These are phyloP conservation scores for Syncephalis fuscata DNA, from an alignment of 371 early-diverging fungal genomes.

Conservation along the genomic window DNA sequence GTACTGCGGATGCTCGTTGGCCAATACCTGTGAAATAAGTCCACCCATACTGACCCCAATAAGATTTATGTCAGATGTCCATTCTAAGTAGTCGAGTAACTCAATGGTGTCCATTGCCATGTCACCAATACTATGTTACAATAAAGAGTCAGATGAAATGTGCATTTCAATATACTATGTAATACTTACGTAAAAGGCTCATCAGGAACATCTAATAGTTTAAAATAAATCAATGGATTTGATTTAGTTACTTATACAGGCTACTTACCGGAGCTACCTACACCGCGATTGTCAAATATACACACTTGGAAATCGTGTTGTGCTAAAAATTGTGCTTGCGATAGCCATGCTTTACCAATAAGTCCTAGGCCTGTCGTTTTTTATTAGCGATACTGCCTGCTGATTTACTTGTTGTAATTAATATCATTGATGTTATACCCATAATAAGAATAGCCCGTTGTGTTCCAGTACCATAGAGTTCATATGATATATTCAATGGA, in stretches of 20 bases:
- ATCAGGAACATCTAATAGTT: not conserved
- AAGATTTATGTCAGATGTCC: constrained; percentile 38
- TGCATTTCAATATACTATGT: constrained; percentile 15
- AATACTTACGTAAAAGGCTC: not conserved
- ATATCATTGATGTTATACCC: too few relatives aligned
- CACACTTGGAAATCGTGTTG: constrained; percentile 40
- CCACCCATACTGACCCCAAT: constrained; percentile 69
- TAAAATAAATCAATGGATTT: not conserved
- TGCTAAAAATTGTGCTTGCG: constrained; percentile 36
- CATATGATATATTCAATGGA: too few relatives aligned
- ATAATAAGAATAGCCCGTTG: too few relatives aligned
- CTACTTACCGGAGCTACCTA: constrained; percentile 19
- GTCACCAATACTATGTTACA: constrained; percentile 25
- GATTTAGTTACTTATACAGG: not conserved
- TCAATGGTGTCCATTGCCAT: constrained; percentile 49
- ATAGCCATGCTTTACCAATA: constrained; percentile 3
- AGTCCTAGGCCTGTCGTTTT: constrained; percentile 38
- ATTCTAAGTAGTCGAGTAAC: constrained; percentile 40
- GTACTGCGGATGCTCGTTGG: constrained; percentile 13
- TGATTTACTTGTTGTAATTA: too few relatives aligned
- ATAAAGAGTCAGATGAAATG: not conserved
- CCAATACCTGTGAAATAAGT: constrained; percentile 48
- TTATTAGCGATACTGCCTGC: too few relatives aligned
- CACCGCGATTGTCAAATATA: constrained; percentile 67
- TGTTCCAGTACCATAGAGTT: too few relatives aligned